These are phyloP conservation scores for Hibiscus syriacus DNA, from an alignment of 345 rosid species.

Conservation along the genomic window DNA sequence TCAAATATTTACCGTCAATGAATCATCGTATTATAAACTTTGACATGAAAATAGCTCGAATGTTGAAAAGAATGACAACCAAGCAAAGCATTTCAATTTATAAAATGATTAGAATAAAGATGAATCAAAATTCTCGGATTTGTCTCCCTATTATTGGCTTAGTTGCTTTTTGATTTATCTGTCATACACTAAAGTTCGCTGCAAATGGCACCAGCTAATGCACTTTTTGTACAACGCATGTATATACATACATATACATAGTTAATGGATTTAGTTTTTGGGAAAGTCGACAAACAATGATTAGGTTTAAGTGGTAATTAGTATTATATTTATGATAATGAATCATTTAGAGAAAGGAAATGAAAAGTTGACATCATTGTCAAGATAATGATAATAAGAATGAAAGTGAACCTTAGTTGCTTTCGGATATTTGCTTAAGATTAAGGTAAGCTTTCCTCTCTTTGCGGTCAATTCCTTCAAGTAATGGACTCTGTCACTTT, in stretches of 20 bases:
- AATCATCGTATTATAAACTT: no score
- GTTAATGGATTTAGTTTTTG: neutral
- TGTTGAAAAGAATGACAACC: neutral
- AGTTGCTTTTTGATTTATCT: conserved; percentile 1
- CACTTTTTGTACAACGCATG: neutral
- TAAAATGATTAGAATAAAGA: neutral
- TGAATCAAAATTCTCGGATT: neutral
- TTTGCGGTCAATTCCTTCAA: conserved; percentile 54
- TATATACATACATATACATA: neutral
- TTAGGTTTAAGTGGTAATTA: neutral
- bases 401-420: conserved; percentile 27
- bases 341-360: conserved; percentile 17
- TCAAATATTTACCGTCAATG: no score
- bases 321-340: neutral
- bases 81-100: conserved; percentile 1
- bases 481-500: conserved; percentile 32
- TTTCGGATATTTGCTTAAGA: conserved; percentile 53
- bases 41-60: neutral
- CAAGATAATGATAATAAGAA: conserved; percentile 8
- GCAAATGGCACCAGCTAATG: conserved; percentile 16
- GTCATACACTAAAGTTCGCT: neutral
- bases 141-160: neutral
- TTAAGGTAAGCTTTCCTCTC: conserved; percentile 43
- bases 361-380: conserved; percentile 14
- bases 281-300: neutral